Conservation (phyloP, 345 rosid genomes). For the Gossypium turneri region DNA sequence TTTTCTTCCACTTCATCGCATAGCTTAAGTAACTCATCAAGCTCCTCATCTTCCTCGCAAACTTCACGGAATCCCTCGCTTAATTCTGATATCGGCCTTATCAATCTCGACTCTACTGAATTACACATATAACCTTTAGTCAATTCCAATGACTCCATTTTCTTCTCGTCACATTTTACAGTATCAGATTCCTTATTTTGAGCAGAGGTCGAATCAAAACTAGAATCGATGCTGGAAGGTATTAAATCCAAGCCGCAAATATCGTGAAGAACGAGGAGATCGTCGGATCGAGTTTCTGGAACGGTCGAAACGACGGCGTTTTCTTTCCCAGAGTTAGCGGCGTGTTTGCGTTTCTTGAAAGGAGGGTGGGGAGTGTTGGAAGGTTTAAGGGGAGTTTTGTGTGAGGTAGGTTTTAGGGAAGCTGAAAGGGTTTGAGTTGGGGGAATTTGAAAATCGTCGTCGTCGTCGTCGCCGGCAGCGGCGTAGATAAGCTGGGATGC, state of each 20-base stretch:
- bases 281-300: not conserved
- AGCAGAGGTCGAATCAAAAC: not conserved
- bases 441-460: conserved; percentile 60
- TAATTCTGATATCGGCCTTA: conserved; percentile 20
- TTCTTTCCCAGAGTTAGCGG: conserved; percentile 42
- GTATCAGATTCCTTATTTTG: conserved; percentile 6
- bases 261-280: conserved; percentile 12
- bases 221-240: conserved; percentile 56
- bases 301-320: conserved; percentile 25
- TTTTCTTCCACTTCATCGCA: conserved; percentile 37
- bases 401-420: conserved; percentile 7
- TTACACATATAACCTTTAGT: conserved; percentile 45
- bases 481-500: not conserved
- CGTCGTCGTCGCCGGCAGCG: conserved; percentile 24
- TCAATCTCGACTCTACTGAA: conserved; percentile 60
- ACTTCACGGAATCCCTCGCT: conserved; percentile 9
- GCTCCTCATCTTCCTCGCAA: conserved; percentile 40
- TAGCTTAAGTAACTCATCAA: conserved; percentile 55
- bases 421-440: conserved; percentile 33
- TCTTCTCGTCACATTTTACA: conserved; percentile 8
- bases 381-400: conserved; percentile 29
- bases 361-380: conserved; percentile 30
- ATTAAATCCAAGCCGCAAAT: conserved; percentile 61
- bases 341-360: conserved; percentile 32
- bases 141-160: conserved; percentile 25